These are phyloP conservation scores for Codiaeum variegatum DNA, from an alignment of 441 rosid species.

Conservation along the genomic window DNA sequence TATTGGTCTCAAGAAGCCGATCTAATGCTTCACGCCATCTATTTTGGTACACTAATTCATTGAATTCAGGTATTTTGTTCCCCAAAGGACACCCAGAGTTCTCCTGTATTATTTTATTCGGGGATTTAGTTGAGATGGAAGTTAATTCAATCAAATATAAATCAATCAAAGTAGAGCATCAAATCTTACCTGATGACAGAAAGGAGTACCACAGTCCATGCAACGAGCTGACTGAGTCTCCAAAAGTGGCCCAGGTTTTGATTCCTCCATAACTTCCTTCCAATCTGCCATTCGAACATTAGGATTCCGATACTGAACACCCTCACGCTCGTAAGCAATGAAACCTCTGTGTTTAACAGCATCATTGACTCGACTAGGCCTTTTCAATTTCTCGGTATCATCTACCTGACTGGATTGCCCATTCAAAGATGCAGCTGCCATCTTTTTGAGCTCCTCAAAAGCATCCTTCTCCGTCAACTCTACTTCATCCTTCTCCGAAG, in stretches of 20 bases:
- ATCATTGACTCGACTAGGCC: constrained; percentile 63
- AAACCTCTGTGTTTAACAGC: constrained; percentile 91
- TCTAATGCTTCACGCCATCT: constrained; percentile 98
- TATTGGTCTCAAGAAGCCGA: constrained; percentile 94
- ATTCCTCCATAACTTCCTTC: constrained; percentile 88
- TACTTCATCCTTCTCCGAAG: constrained; percentile 53
- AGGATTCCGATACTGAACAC: constrained; percentile 90
- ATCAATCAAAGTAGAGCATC: background rate
- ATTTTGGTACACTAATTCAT: constrained; percentile 95
- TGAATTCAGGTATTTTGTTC: constrained; percentile 99
- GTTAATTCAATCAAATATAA: background rate
- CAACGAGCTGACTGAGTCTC: constrained; percentile 98
- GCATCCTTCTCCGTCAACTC: constrained; percentile 67
- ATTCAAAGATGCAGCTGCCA: constrained; percentile 63
- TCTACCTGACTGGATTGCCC: constrained; percentile 45
- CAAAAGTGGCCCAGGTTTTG: constrained; percentile 80
- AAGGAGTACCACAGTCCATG: constrained; percentile 99
- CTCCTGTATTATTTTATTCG: constrained; percentile 48
- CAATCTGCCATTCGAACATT: constrained; percentile 81
- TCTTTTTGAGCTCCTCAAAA: constrained; percentile 85
- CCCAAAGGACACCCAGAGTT: constrained; percentile 99
- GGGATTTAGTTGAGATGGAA: background rate
- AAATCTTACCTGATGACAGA: constrained; percentile 88
- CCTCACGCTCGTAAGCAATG: constrained; percentile 90
- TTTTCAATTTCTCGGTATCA: constrained; percentile 38